Base-by-base conservation (phyloP, 345 rosid genomes). In the Brassica juncea region DNA sequence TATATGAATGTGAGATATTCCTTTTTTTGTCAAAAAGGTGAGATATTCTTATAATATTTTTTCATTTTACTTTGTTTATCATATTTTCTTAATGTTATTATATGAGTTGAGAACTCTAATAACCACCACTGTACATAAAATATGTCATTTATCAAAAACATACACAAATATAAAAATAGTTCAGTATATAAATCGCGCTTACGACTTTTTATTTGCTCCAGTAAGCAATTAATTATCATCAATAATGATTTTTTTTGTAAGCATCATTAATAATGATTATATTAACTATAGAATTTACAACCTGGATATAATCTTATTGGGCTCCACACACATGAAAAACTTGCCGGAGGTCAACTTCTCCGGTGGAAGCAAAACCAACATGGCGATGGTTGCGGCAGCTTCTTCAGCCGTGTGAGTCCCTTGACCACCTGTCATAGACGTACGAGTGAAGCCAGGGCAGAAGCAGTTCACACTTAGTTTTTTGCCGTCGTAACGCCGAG, bases 361-460 rank as follows among this genome's bases (percentile, higher is more conserved):
- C 1, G 90, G 89, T 10, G 90, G 88, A 67, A 90, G 86, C 86
- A 94, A 71, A 49, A 85, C 85, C 35, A 94, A 62, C 61, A 49
- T 59, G 3, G 77, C 89, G 0, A 76, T 87, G 6, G 75, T 69
- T 5, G 62, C 73, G 0, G 94, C 97, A 0, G 90, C 99, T 0
- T 83, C 89, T 0, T 84, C 88, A 0, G 95, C 88, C 4, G 94
- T 77, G 77, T 90, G 89, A 23, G 88, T 84, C 70, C 98, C 97
- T 25, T 77, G 83, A 10, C 94, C 97, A 2, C 86, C 47, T 3
- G 99, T 92, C 97, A 94, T 89, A 0, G 97, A 83, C 2, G 99
- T 92, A 54, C 82, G 89, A 35, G 97, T 92, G 82, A 86, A 94
- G 6, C 99, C 99, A 4, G 97, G 99, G 80, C 99, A 94, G 32